Evolutionary conservation across 352 stramenopile genomes (phyloP).

Genomic region (Pythium pyrilobum): DNA sequence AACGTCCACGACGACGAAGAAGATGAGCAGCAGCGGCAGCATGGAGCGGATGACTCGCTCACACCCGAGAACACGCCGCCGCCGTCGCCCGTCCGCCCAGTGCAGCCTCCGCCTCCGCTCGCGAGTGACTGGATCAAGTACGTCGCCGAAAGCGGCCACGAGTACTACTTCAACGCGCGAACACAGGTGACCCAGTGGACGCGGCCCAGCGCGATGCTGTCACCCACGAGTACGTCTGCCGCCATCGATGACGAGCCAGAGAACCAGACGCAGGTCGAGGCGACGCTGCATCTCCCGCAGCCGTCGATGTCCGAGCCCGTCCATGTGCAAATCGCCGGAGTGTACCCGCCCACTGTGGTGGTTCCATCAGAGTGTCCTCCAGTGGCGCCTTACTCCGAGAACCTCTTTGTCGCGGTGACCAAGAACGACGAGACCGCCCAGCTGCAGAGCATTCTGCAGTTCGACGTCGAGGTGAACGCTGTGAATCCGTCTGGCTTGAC

Average conservation of each 20-base stretch:
- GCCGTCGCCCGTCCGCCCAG: slow-evolving; percentile 4
- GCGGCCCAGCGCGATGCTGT: slow-evolving; percentile 16
- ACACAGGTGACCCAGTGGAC: slow-evolving; percentile 64
- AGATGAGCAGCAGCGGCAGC: not conserved
- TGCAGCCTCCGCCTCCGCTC: not conserved
- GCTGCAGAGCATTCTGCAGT: slow-evolving; percentile 33
- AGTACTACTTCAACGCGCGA: slow-evolving; percentile 68
- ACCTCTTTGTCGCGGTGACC: slow-evolving; percentile 24
- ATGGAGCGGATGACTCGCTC: slow-evolving; percentile 8
- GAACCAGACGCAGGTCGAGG: not conserved
- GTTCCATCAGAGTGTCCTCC: too few species aligned
- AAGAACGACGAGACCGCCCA: slow-evolving; percentile 20
- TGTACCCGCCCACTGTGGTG: not conserved
- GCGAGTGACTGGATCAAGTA: slow-evolving; percentile 18
- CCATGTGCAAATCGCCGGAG: not conserved
- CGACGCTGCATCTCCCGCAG: not conserved
- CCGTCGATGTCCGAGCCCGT: too few species aligned
- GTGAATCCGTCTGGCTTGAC: slow-evolving; percentile 32
- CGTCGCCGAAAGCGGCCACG: slow-evolving; percentile 39
- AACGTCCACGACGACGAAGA: slow-evolving; percentile 7
- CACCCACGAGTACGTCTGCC: slow-evolving; percentile 1
- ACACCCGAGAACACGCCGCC: slow-evolving; percentile 19
- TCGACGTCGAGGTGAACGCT: slow-evolving; percentile 30
- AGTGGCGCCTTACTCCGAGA: not conserved
- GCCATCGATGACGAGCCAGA: not conserved